Evolutionary conservation across 345 rosid species (phyloP), one percentile per base, ranked within the genome.

Genomic region (Citrus cavaleriei): DNA sequence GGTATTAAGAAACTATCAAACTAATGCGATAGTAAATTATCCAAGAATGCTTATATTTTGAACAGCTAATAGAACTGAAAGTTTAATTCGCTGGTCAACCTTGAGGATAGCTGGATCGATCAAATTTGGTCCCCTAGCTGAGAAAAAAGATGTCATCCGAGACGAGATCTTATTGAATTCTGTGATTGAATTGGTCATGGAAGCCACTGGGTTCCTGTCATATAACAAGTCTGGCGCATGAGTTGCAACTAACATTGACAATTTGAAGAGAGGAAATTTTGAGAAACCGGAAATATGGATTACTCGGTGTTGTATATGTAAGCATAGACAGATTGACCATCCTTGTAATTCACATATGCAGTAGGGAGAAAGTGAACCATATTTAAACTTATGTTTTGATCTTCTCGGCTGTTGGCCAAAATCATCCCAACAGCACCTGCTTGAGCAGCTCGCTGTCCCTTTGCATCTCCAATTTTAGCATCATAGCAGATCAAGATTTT

Each of bases 361-460:
- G 92, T 84, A 5, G 94, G 91, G 46, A 92, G 90, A 14, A 85
- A 34, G 37, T 87, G 89, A 38, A 46, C 51, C 51, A 46, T 46
- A 46, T 46, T 46, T 13, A 46, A 46, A 13, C 51, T 46, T 46
- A 46, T 46, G 51, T 13, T 46, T 13, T 46, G 18, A 12, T 46
- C 18, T 46, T 46, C 51, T 3, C 51, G 51, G 51, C 1, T 12
- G 88, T 28, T 90, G 1, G 80, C 84, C 28, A 89, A 79, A 68
- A 90, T 83, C 91, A 90, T 86, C 57, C 93, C 93, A 2, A 78
- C 88, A 0, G 90, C 96, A 1, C 93, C 93, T 0, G 88, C 88
- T 13, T 57, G 71, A 10, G 78, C 59, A 70, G 87, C 92, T 19
- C 51, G 70, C 2, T 34, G 27, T 3, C 91, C 91, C 55, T 84